These are phyloP conservation scores for Talaromyces amestolkiae DNA, from an alignment of 2,329 filamentous ascomycete species.

Conservation along the genomic window DNA sequence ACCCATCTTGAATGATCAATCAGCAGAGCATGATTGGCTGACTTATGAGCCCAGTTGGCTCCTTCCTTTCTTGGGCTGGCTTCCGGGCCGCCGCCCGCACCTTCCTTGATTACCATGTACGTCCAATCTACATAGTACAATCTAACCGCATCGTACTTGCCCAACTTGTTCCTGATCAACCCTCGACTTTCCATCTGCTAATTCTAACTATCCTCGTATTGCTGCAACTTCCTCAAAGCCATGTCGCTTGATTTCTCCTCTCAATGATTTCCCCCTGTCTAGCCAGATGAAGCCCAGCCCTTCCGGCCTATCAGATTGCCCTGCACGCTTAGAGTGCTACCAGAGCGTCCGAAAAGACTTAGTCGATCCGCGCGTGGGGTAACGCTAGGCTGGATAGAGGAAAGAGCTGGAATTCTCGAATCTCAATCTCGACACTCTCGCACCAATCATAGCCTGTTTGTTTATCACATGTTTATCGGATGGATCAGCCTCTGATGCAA, in stretches of 20 bases:
- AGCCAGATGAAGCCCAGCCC: not conserved
- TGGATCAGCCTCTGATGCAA: not conserved
- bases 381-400: not conserved
- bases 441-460: not conserved
- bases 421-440: not conserved
- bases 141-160: too few relatives aligned
- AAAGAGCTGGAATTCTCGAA: not conserved
- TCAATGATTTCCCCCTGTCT: not conserved
- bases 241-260: not conserved
- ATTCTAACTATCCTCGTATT: not conserved
- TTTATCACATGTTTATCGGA: slow-evolving; percentile 6
- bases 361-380: not conserved
- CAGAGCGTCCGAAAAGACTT: not conserved
- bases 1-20: not conserved
- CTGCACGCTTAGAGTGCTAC: not conserved
- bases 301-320: not conserved
- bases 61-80: slow-evolving; percentile 3
- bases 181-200: not conserved
- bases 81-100: not conserved
- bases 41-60: not conserved
- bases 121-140: too few relatives aligned
- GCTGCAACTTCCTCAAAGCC: not conserved
- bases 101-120: not conserved
- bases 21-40: not conserved
- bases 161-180: not conserved